Base-by-base conservation (phyloP, 345 rosid genomes). In the Kernera saxatilis region DNA sequence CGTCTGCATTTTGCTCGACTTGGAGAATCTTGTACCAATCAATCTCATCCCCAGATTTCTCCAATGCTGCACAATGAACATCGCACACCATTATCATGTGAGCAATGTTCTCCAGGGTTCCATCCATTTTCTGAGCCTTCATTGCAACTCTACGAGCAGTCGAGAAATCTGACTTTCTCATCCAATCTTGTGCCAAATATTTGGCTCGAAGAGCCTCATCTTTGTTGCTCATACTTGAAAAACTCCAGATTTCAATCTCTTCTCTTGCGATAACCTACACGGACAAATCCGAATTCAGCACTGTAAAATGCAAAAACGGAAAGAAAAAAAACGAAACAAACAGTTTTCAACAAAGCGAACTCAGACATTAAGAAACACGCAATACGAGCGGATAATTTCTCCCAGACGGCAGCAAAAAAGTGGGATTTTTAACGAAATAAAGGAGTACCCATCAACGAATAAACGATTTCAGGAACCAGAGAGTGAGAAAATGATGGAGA, bases 1-100 rank as follows among this genome's bases (percentile, higher is more conserved):
- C 96, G 73, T 91, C 95, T 8, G 89, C 88, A 5, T 75, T 78
- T 22, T 51, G 82, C 43, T 83, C 84, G 21, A 91, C 70, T 72
- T 94, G 89, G 40, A 94, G 93, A 27, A 94, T 88, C 61, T 81
- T 90, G 73, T 91, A 94, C 96, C 97, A 94, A 79, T 94, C 96
- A 76, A 52, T 73, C 78, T 87, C 97, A 72, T 82, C 80, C 12
- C 96, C 96, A 19, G 45, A 70, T 71, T 81, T 89, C 70, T 81
- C 82, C 62, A 78, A 79, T 36, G 86, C 80, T 59, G 89, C 84
- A 76, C 93, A 88, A 62, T 89, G 99, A 32, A 94, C 96, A 27
- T 91, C 95, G 59, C 99, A 91, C 14, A 94, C 88, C 84, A 81
- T 75, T 27, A 91, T 64, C 85, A 94, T 83, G 41, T 82, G 97